Base-by-base conservation (phyloP, 306 rosid species). In the Comarum palustre region DNA sequence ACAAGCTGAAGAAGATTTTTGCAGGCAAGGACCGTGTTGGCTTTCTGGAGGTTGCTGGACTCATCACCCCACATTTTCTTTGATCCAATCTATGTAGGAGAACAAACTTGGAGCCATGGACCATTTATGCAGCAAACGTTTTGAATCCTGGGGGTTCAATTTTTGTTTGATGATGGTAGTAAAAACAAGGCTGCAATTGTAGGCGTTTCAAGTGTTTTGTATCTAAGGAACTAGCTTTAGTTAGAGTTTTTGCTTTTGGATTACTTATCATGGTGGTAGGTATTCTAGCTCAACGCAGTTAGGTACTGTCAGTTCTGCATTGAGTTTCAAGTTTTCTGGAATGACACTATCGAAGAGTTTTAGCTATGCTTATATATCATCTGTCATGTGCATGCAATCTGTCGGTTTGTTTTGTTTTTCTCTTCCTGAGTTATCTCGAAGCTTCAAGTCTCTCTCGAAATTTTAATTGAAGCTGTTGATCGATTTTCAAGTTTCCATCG, bases 1-100 rank as follows among this genome's bases (percentile, higher is more conserved):
- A 91, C 76, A 93, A 90, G 90, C 96, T 90, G 84, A 93, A 91
- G 97, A 85, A 85, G 81, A 82, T 91, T 77, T 93, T 93, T 69
- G 87, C 78, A 1, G 98, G 86, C 55, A 85, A 65, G 80, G 98
- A 93, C 48, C 82, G 76, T 31, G 87, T 93, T 73, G 92, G 90
- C 32, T 90, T 93, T 87, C 94, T 90, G 13, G 96, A 90, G 85
- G 71, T 93, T 73, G 92, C 97, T 39, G 94, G 97, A 34, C 73
- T 90, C 82, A 93, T 93, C 52, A 90, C 84, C 73, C 96, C 97
- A 8, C 97, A 90, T 78, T 90, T 93, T 71, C 89, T 93, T 32
- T 80, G 88, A 83, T 78, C 78, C 84, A 42, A 52, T 14, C 47
- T 25, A 29, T 24, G 55, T 66, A 19, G 48, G 65, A 64, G 32